A percentile compares a stretch with the other conserved stretches of the same genome.
Conservation (phyloP, 805 yeast species). For the Yarrowia sp. region DNA sequence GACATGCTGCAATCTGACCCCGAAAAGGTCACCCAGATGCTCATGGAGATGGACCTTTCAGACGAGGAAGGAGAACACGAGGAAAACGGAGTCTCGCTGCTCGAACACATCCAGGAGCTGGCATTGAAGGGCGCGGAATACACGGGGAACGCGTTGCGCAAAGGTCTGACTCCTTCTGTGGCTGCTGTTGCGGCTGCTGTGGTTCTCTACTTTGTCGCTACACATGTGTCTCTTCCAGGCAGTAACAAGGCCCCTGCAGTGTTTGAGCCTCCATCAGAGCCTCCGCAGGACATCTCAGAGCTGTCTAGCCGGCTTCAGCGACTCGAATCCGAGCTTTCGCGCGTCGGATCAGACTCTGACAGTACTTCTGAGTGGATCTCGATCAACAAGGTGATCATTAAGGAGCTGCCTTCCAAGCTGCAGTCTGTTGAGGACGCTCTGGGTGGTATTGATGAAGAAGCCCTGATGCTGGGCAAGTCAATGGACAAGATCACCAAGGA, state of each 20-base stretch:
- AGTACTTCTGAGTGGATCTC: constrained; percentile 15
- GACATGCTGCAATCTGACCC: background rate
- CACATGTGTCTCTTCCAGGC: background rate
- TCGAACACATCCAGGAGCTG: background rate
- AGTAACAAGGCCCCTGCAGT: background rate
- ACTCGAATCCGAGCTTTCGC: background rate
- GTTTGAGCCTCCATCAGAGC: background rate
- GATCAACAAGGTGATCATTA: background rate
- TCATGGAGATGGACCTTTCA: background rate
- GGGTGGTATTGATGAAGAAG: background rate
- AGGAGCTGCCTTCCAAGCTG: background rate
- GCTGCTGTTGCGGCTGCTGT: background rate
- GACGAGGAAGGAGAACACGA: background rate
- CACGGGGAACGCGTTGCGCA: background rate
- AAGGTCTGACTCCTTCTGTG: background rate
- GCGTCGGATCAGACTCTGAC: background rate
- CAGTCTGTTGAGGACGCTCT: background rate
- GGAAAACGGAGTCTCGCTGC: background rate
- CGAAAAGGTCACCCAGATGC: constrained; percentile 23
- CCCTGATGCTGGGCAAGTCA: background rate
- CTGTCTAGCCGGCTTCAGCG: background rate
- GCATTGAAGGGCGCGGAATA: background rate
- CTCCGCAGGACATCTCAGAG: background rate
- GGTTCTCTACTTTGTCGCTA: background rate
- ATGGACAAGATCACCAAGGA: background rate